Percentiles rank a stretch among this genome's conserved stretches.
phyloP scores from a whole-genome alignment of 257 asterid genomes.

The Nyctanthes arbortristis region DNA sequence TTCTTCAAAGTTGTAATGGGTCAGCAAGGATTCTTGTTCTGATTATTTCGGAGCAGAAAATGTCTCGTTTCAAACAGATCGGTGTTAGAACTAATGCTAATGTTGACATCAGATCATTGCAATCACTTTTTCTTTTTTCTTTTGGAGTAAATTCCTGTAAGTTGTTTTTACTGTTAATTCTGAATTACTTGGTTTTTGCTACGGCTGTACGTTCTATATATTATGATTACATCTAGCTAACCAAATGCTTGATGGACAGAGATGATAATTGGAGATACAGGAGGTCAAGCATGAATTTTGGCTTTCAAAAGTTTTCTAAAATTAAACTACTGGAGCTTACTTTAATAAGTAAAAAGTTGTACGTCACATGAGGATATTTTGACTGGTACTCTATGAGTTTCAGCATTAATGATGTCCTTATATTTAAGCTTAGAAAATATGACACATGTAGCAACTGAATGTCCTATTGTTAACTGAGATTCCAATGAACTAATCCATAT shows the following conservation, averaged over 20 bases:
- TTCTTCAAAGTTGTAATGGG: slow-evolving; percentile 16
- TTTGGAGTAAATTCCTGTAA: slow-evolving; percentile 11
- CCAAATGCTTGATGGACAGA: slow-evolving; percentile 10
- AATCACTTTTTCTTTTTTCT: slow-evolving; percentile 20
- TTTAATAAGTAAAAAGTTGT: slow-evolving; percentile 15
- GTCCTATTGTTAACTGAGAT: not conserved
- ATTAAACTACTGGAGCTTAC: slow-evolving; percentile 19
- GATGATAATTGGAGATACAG: not conserved
- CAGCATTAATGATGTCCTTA: slow-evolving; percentile 19
- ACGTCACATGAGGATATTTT: slow-evolving; percentile 4
- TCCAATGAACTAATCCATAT: not conserved
- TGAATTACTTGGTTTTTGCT: not conserved
- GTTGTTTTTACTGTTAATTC: slow-evolving; percentile 6
- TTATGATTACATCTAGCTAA: slow-evolving; percentile 10
- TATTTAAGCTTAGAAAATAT: not conserved
- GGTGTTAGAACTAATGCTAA: slow-evolving; percentile 17
- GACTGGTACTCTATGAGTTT: slow-evolving; percentile 8
- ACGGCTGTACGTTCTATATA: slow-evolving; percentile 20
- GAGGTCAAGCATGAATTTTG: not conserved
- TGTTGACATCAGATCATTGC: slow-evolving; percentile 13
- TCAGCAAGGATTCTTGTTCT: slow-evolving; percentile 14
- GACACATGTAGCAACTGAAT: not conserved
- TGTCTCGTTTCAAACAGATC: slow-evolving; percentile 15
- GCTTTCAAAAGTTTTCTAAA: slow-evolving; percentile 5
- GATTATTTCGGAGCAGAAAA: slow-evolving; percentile 10